These are phyloP conservation scores for Lactarius evosmus DNA, from an alignment of 768 basidiomycete genomes.

Conservation along the genomic window DNA sequence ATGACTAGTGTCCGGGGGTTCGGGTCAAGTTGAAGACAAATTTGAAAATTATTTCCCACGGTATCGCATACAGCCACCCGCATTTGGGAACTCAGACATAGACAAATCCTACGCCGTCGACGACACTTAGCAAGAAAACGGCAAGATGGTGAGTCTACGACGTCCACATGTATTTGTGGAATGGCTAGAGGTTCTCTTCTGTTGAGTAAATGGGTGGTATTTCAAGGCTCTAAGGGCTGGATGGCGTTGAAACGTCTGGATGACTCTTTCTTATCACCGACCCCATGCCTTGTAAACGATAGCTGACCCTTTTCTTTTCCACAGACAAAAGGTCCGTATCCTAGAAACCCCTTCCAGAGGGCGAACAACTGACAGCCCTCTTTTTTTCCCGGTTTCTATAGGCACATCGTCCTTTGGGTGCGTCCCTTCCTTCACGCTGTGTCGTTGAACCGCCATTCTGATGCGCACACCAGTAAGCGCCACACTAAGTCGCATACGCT, in stretches of 20 bases:
- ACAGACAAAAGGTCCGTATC: conserved; percentile 76
- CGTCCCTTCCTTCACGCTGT: conserved; percentile 36
- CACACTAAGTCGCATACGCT: conserved; percentile 97
- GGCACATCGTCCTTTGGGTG: conserved; percentile 97
- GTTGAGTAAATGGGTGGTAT: conserved; percentile 29
- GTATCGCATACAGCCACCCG: conserved; percentile 9
- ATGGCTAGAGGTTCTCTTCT: conserved; percentile 9
- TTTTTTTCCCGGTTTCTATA: conserved; percentile 34
- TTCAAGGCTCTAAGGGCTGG: conserved; percentile 33
- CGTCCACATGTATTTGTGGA: conserved; percentile 24
- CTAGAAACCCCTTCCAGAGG: conserved; percentile 12
- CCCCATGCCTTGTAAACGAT: conserved; percentile 12
- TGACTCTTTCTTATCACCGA: conserved; percentile 33
- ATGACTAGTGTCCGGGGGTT: conserved; percentile 8
- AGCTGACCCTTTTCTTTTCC: conserved; percentile 29
- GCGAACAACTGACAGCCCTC: conserved; percentile 25
- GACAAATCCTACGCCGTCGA: conserved; percentile 26
- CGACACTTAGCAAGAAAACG: conserved; percentile 37
- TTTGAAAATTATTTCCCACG: conserved; percentile 18
- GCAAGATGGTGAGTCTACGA: conserved; percentile 46
- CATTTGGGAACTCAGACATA: background rate
- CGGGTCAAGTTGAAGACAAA: background rate
- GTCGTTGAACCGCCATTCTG: background rate
- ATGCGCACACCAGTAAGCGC: conserved; percentile 65
- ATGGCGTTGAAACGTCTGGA: conserved; percentile 36